A percentile compares a stretch with the other conserved stretches of the same genome.
These are phyloP conservation scores for Beauveria bassiana DNA, from an alignment of 2,329 filamentous ascomycete genomes.

Conservation along the genomic window DNA sequence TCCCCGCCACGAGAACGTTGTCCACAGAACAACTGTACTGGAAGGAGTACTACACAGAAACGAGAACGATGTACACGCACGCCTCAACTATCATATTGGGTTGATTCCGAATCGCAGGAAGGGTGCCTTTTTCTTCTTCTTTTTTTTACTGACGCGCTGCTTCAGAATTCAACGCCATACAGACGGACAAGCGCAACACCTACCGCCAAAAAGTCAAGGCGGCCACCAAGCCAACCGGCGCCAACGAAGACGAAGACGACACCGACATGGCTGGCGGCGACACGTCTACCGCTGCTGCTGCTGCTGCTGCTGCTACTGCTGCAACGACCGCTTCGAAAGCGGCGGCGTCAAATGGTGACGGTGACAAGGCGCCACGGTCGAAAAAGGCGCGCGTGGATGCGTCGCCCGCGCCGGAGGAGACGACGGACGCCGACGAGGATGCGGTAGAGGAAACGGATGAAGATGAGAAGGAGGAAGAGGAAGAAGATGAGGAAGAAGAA, in stretches of 20 bases:
- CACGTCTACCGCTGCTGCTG: conserved; percentile 12
- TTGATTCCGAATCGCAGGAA: neutral
- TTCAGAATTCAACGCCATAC: conserved; percentile 63
- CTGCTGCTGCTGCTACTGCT: conserved; percentile 6
- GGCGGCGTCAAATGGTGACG: conserved; percentile 28
- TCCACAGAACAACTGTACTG: neutral
- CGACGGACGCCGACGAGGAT: conserved; percentile 38
- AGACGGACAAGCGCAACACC: conserved; percentile 65
- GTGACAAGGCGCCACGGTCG: conserved; percentile 21
- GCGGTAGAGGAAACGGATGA: conserved; percentile 36
- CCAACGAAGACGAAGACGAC: conserved; percentile 17
- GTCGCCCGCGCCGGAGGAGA: conserved; percentile 27
- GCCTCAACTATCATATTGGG: too few species aligned
- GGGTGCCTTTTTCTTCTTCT: neutral
- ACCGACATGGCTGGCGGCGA: conserved; percentile 23
- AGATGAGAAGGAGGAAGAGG: conserved; percentile 35
- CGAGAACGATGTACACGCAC: too few species aligned
- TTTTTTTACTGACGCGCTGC: conserved; percentile 5
- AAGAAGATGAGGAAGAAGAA: conserved; percentile 38
- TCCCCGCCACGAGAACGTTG: too few species aligned
- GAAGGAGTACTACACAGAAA: too few species aligned
- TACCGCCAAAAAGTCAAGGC: conserved; percentile 64
- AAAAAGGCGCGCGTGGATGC: conserved; percentile 42
- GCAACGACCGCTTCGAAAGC: conserved; percentile 17
- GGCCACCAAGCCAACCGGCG: conserved; percentile 47